These are phyloP conservation scores for Mortierella sp. DNA, from an alignment of 371 early-diverging fungal species.

Conservation along the genomic window DNA sequence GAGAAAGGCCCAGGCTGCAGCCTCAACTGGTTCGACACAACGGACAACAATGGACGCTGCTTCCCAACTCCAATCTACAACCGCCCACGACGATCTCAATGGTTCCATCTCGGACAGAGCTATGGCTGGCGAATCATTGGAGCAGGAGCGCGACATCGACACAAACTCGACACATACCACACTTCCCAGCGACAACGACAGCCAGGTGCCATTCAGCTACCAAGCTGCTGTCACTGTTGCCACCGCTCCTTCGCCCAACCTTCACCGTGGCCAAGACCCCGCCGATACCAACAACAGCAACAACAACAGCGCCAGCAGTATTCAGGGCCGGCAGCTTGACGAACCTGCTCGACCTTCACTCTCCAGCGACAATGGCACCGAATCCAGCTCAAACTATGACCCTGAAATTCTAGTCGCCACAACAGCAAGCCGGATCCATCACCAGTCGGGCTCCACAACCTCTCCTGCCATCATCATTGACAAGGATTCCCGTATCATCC, in stretches of 20 bases:
- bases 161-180: not conserved
- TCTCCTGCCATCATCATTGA: slow-evolving; percentile 20
- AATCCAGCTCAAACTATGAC: slow-evolving; percentile 23
- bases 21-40: not conserved
- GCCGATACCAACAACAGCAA: slow-evolving; percentile 9
- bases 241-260: slow-evolving; percentile 13
- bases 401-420: slow-evolving; percentile 40
- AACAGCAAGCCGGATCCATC: slow-evolving; percentile 27
- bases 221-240: not conserved
- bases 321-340: not conserved
- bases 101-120: not conserved
- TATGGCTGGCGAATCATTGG: not conserved
- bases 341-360: slow-evolving; percentile 3
- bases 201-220: not conserved
- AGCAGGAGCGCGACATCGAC: not conserved
- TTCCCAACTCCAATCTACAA: not conserved
- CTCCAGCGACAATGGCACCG: slow-evolving; percentile 24
- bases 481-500: slow-evolving; percentile 16
- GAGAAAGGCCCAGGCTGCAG: slow-evolving; percentile 21
- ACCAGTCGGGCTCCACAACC: slow-evolving; percentile 1
- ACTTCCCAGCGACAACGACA: not conserved
- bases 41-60: not conserved
- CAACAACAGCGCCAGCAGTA: not conserved
- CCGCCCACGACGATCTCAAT: not conserved
- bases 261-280: not conserved